Percentiles rank a stretch among this genome's conserved stretches.
These are phyloP conservation scores for Ligustrum vulgare DNA, from an alignment of 257 asterid species.

Conservation along the genomic window DNA sequence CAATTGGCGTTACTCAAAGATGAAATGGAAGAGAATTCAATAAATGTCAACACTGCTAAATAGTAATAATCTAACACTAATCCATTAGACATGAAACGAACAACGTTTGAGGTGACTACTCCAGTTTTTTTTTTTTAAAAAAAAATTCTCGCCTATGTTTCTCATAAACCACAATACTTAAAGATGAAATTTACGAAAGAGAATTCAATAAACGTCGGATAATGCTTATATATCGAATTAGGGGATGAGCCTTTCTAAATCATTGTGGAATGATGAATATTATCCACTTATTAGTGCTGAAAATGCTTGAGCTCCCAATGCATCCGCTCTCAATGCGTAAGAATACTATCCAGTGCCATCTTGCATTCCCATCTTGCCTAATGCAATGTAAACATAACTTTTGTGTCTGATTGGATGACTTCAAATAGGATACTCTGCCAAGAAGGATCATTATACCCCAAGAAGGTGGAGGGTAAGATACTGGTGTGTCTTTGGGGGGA, in stretches of 20 bases:
- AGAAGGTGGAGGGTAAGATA: slow-evolving; percentile 26
- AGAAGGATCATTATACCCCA: slow-evolving; percentile 14
- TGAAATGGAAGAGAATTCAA: too few species aligned
- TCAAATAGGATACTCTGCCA: background rate
- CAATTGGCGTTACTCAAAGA: too few species aligned
- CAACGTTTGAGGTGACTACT: too few species aligned
- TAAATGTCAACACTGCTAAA: too few species aligned
- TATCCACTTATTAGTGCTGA: slow-evolving; percentile 23
- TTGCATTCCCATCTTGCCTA: too few species aligned
- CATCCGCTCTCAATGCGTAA: slow-evolving; percentile 31
- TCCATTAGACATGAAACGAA: too few species aligned
- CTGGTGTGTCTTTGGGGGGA: slow-evolving; percentile 19
- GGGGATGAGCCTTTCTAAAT: slow-evolving; percentile 17
- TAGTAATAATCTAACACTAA: too few species aligned
- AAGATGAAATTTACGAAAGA: too few species aligned
- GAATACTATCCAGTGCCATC: background rate
- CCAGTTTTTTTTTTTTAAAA: too few species aligned
- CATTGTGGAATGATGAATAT: slow-evolving; percentile 5
- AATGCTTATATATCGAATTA: background rate
- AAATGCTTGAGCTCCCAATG: slow-evolving; percentile 19
- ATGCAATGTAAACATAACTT: background rate
- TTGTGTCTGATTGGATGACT: background rate
- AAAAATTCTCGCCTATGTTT: too few species aligned
- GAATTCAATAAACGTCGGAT: too few species aligned
- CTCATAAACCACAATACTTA: too few species aligned